These are phyloP conservation scores for Candida gigantensis DNA, from an alignment of 1,139 yeast genomes.

Conservation along the genomic window DNA sequence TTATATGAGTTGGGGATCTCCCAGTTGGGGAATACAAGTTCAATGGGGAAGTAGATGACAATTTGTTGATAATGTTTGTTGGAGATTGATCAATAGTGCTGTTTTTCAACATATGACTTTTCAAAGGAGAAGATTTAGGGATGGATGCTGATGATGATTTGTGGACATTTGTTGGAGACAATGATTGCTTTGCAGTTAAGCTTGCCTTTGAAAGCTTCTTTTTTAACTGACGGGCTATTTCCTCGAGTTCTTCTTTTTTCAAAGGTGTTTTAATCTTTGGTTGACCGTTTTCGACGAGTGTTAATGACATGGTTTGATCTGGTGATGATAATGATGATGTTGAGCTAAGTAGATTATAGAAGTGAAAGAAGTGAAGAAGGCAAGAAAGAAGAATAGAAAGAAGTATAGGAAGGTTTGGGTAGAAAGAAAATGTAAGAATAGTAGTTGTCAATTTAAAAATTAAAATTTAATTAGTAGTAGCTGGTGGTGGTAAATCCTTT, in stretches of 20 bases:
- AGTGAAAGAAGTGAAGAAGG: not conserved
- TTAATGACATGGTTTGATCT: not conserved
- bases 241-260: slow-evolving; percentile 48
- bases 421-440: too few relatives aligned
- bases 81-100: slow-evolving; percentile 14
- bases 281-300: slow-evolving; percentile 7
- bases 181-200: slow-evolving; percentile 46
- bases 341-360: too few relatives aligned
- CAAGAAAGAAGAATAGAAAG: too few relatives aligned
- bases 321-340: not conserved
- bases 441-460: too few relatives aligned
- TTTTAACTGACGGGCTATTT: slow-evolving; percentile 48
- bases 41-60: slow-evolving; percentile 35
- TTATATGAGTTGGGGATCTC: slow-evolving; percentile 45
- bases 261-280: slow-evolving; percentile 33
- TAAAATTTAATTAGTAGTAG: too few relatives aligned
- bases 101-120: slow-evolving; percentile 28
- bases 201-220: slow-evolving; percentile 47
- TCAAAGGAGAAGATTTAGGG: slow-evolving; percentile 34
- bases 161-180: slow-evolving; percentile 24
- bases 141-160: slow-evolving; percentile 1
- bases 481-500: too few relatives aligned
- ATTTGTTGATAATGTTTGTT: slow-evolving; percentile 13
- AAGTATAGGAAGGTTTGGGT: too few relatives aligned
- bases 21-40: slow-evolving; percentile 44